Base-by-base conservation (phyloP, 495 filamentous ascomycete species). In the Evernia prunastri region DNA sequence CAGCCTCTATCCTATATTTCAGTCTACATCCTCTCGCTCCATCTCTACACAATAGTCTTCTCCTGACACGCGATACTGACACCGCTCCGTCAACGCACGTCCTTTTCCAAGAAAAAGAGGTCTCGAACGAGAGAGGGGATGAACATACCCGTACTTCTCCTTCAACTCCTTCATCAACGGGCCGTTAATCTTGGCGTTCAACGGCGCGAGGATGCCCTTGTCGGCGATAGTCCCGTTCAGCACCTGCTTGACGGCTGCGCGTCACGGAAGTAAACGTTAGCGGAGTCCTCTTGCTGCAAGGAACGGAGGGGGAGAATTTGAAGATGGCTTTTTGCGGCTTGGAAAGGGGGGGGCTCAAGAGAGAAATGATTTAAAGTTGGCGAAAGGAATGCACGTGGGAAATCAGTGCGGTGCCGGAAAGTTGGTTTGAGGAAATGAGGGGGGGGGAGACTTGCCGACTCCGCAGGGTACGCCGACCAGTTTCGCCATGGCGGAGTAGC, bases 401-500 rank as follows among this genome's bases (percentile, higher is more conserved):
- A 57, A 15, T 23, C 18, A 12, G 37, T 58, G 20, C 23, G 23
- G 20, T 12, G 20, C 18, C 33, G 6, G 13, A 33, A 39, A 25
- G 15, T n/a, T n/a, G 11, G 4, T 25, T 1, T 18, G 3, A 25
- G 17, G 36, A 1, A 20, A 1, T 1, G 17, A 20, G 20, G 10
- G 7, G 36, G 40, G 17, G 35, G 20, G 10, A 15, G 36, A 59
- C 56, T 59, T 59, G 56, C 56, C 56, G 56, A 79, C 76, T 68
- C 74, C 77, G 64, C 76, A 80, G 18, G 76, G 87, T 37, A 90
- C 78, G 71, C 88, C 89, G 40, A 92, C 90, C 40, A 89, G 72
- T 78, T 89, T 91, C 36, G 92, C 92, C 93, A 97, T 97, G 54
- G 91, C 88, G 10, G 84, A 89, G 79, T 94, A 96, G 31, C 90